Conservation (phyloP, 768 basidiomycete genomes). For the Phanerochaete carnosa region DNA sequence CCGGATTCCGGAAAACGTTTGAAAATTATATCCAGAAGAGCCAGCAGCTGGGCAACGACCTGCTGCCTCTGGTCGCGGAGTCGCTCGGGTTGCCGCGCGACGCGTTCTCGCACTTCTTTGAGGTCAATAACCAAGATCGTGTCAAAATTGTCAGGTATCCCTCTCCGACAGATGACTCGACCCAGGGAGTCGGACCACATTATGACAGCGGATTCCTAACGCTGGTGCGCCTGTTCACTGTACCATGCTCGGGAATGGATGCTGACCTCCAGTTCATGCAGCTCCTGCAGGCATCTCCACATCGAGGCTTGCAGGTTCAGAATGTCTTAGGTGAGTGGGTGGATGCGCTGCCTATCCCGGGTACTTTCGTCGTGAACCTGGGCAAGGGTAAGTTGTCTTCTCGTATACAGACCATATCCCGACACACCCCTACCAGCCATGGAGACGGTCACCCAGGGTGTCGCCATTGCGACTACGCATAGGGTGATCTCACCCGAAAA, state of each 20-base stretch:
- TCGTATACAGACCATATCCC: background rate
- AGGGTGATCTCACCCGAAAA: conserved; percentile 66
- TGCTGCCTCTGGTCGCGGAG: conserved; percentile 62
- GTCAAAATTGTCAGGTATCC: conserved; percentile 80
- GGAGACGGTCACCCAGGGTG: conserved; percentile 72
- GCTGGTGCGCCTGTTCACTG: conserved; percentile 49
- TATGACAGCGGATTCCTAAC: conserved; percentile 83
- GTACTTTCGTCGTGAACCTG: conserved; percentile 80
- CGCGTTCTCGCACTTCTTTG: conserved; percentile 62
- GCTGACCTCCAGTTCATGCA: conserved; percentile 24
- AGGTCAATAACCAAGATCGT: conserved; percentile 57
- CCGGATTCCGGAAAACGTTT: conserved; percentile 61
- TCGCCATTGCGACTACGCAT: conserved; percentile 79
- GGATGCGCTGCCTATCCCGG: conserved; percentile 72
- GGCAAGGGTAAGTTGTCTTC: conserved; percentile 54
- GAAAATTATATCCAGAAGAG: conserved; percentile 61
- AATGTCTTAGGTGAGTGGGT: conserved; percentile 82
- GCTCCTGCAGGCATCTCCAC: conserved; percentile 78
- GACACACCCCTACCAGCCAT: conserved; percentile 43
- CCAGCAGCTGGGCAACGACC: conserved; percentile 56
- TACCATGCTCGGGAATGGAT: background rate
- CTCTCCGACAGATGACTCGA: conserved; percentile 38
- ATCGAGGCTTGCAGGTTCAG: conserved; percentile 79
- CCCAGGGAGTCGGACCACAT: conserved; percentile 84
- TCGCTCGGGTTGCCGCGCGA: conserved; percentile 62